phyloP scores from a whole-genome alignment of 2,329 filamentous ascomycete genomes.

The Fonsecaea monophora region DNA sequence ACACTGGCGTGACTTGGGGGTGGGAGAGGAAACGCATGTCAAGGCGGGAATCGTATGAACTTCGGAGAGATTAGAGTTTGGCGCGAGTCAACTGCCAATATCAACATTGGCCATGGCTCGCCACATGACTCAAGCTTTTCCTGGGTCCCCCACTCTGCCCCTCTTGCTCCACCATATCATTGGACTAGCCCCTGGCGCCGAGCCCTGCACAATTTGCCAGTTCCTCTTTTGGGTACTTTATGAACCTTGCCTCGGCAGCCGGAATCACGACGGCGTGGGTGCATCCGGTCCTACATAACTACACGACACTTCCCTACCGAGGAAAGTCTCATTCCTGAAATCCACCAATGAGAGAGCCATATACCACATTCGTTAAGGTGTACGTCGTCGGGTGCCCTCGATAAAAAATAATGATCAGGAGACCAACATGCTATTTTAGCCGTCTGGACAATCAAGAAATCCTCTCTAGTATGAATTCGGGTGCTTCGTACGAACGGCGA shows the following conservation, averaged over 20 bases:
- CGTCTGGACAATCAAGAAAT: background rate
- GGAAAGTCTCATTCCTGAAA: background rate
- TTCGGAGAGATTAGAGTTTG: constrained; percentile 8
- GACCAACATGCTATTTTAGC: background rate
- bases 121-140: background rate
- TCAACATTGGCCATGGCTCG: background rate
- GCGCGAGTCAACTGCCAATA: background rate
- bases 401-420: background rate
- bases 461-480: too few relatives aligned
- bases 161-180: background rate
- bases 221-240: background rate
- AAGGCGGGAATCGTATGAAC: background rate
- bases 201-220: background rate
- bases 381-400: background rate
- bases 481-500: background rate
- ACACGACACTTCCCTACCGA: background rate
- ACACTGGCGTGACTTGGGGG: background rate
- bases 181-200: background rate
- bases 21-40: background rate
- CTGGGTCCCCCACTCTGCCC: background rate
- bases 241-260: background rate
- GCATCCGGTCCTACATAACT: constrained; percentile 1
- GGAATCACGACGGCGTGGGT: background rate
- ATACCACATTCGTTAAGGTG: background rate
- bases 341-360: background rate